phyloP scores from a whole-genome alignment of 108 stramenopile genomes.

The Cyclotella kingstonii region DNA sequence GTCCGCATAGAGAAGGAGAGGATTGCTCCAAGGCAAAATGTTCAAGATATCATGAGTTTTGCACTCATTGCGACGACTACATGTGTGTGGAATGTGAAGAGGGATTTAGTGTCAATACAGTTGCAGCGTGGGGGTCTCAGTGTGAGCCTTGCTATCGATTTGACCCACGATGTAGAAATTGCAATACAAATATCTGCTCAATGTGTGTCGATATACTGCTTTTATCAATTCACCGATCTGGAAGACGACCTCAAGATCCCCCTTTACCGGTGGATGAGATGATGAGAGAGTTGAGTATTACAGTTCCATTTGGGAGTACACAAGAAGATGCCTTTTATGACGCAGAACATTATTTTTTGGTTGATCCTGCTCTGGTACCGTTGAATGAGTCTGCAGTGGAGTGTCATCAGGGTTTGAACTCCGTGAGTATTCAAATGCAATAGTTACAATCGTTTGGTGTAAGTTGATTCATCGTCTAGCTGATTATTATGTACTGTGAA shows the following conservation, averaged over 20 bases:
- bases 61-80: slow-evolving; percentile 49
- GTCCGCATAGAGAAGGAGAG: slow-evolving; percentile 48
- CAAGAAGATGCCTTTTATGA: slow-evolving; percentile 65
- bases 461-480: not conserved
- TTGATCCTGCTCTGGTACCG: slow-evolving; percentile 23
- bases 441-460: not conserved
- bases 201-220: slow-evolving; percentile 67
- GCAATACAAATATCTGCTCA: slow-evolving; percentile 55
- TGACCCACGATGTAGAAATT: slow-evolving; percentile 71
- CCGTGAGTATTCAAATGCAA: slow-evolving; percentile 4
- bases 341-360: slow-evolving; percentile 50
- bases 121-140: slow-evolving; percentile 10
- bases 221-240: slow-evolving; percentile 66
- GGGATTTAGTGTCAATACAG: slow-evolving; percentile 49
- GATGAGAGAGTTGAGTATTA: slow-evolving; percentile 55
- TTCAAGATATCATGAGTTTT: slow-evolving; percentile 43
- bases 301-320: slow-evolving; percentile 69
- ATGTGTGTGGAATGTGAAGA: slow-evolving; percentile 57
- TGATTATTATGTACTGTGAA: slow-evolving; percentile 4
- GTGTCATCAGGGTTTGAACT: slow-evolving; percentile 52
- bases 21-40: slow-evolving; percentile 62
- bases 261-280: slow-evolving; percentile 68
- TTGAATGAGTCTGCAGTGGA: slow-evolving; percentile 46
- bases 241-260: slow-evolving; percentile 55
- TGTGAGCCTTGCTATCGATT: slow-evolving; percentile 56